Evolutionary conservation across 345 rosid species (phyloP).

Genomic region (Hibiscus syriacus): DNA sequence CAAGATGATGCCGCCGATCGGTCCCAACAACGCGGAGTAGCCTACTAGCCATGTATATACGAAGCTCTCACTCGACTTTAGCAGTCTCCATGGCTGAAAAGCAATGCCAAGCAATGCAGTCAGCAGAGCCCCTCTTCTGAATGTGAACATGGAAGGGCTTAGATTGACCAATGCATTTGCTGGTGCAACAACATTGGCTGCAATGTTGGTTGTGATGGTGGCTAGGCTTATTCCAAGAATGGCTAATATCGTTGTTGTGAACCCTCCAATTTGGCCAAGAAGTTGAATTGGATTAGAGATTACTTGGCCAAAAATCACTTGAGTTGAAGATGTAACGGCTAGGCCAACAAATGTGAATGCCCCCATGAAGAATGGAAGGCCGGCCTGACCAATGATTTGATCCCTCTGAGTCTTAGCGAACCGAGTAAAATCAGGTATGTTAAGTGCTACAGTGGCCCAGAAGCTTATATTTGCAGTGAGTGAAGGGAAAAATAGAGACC

Average conservation of each 20-base stretch:
- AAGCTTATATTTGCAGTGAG: conserved; percentile 91
- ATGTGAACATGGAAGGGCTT: conserved; percentile 70
- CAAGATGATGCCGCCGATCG: conserved; percentile 71
- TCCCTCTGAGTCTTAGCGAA: conserved; percentile 64
- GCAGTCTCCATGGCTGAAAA: conserved; percentile 87
- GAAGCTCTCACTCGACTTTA: conserved; percentile 83
- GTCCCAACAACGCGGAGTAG: conserved; percentile 83
- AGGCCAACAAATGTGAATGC: conserved; percentile 76
- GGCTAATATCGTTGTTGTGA: conserved; percentile 45
- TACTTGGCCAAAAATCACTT: conserved; percentile 62
- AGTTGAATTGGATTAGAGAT: conserved; percentile 80
- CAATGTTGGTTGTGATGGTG: conserved; percentile 80
- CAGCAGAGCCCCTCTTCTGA: conserved; percentile 63
- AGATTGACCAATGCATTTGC: conserved; percentile 89
- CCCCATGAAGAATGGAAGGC: conserved; percentile 89
- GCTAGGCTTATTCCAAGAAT: conserved; percentile 78
- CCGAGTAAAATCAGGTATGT: conserved; percentile 89
- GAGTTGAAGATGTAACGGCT: conserved; percentile 71
- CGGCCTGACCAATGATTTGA: conserved; percentile 72
- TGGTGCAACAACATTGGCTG: conserved; percentile 88
- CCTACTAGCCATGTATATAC: conserved; percentile 92
- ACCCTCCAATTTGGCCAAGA: conserved; percentile 64
- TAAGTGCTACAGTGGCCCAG: conserved; percentile 85
- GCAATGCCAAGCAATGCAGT: conserved; percentile 79
- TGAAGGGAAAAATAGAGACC: conserved; percentile 89